phyloP scores from a whole-genome alignment of 352 stramenopile species.

The Phytopythium ostracodes region DNA sequence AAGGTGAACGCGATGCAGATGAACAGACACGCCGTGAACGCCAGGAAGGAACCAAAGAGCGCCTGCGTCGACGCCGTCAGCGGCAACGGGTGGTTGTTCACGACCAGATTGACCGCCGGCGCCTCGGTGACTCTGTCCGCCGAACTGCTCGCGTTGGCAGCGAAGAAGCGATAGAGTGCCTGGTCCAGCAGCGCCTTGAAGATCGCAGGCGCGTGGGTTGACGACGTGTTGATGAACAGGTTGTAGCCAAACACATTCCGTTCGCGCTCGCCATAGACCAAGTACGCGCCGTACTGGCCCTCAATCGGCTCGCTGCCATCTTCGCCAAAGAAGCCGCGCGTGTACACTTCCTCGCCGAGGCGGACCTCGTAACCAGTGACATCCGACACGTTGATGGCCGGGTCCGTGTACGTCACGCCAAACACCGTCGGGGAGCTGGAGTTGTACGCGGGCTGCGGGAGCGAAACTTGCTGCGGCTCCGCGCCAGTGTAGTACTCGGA shows the following conservation, averaged over 20 bases:
- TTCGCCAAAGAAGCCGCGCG: conserved; percentile 29
- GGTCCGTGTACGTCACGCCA: conserved; percentile 44
- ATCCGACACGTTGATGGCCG: conserved; percentile 33
- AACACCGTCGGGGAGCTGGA: conserved; percentile 50
- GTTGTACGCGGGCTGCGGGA: conserved; percentile 23
- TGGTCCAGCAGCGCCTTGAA: conserved; percentile 57
- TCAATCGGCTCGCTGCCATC: conserved; percentile 48
- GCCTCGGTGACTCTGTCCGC: not conserved
- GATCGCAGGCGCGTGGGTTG: conserved; percentile 30
- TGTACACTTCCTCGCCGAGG: conserved; percentile 38
- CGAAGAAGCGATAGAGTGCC: conserved; percentile 35
- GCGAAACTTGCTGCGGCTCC: conserved; percentile 15
- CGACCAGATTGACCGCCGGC: conserved; percentile 28
- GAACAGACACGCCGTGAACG: conserved; percentile 77
- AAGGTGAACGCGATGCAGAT: conserved; percentile 90
- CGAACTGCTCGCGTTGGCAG: not conserved
- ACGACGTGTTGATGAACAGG: conserved; percentile 45
- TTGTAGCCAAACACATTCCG: conserved; percentile 39
- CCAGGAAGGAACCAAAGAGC: conserved; percentile 44
- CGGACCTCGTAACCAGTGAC: conserved; percentile 40
- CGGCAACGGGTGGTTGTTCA: conserved; percentile 46
- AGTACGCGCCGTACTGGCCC: conserved; percentile 34
- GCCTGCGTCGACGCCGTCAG: conserved; percentile 35
- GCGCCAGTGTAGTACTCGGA: conserved; percentile 27
- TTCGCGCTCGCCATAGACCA: conserved; percentile 21